Evolutionary conservation across 129 eudicot species (phyloP), one percentile per base, ranked within the genome.

Genomic region (Logfia minima): DNA sequence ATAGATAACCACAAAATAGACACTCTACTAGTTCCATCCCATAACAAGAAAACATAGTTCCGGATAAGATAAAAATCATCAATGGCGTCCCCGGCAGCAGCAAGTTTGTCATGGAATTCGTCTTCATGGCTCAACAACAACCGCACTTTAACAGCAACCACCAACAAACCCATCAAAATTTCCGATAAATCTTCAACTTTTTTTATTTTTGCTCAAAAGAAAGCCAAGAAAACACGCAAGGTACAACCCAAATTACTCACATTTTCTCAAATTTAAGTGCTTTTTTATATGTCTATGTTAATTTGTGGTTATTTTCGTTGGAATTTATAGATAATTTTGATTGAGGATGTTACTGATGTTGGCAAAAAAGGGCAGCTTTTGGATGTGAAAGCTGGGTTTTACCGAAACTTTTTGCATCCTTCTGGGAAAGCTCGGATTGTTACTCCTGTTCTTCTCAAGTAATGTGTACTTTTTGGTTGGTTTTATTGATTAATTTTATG

Each of bases 311-410:
- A n/a, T 3, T 16, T 69, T 84, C 43, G 41, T 79, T 19, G 61
- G 64, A 62, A 73, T 41, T 56, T 68, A 34, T 62, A 93, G 98
- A 85, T 93, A 68, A 93, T 93, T 56, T 68, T 93, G 96, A 93
- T 81, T 77, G 97, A 93, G 70, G 97, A 93, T 83, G 90, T 93
- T 39, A 65, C 80, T 22, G 85, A 85, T 24, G 82, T 93, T 86
- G 98, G 98, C 45, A 90, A 91, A 75, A 87, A 91, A 82, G 98
- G 98, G 62, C 79, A 93, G 79, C 88, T 93, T 66, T 26, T 83
- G 87, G 89, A 87, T 74, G 98, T 93, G 10, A 91, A 81, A 86
- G 92, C 97, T 80, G 98, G 98, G 35, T 93, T 74, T 77, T 86
- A 72, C 72, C 75, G 98, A 85, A 93, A 93, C 68, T 93, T 72